A percentile compares a stretch with the other conserved stretches of the same genome.
These are phyloP conservation scores for Pseudogymnoascus sp. DNA, from an alignment of 2,329 filamentous ascomycete species.

Conservation along the genomic window DNA sequence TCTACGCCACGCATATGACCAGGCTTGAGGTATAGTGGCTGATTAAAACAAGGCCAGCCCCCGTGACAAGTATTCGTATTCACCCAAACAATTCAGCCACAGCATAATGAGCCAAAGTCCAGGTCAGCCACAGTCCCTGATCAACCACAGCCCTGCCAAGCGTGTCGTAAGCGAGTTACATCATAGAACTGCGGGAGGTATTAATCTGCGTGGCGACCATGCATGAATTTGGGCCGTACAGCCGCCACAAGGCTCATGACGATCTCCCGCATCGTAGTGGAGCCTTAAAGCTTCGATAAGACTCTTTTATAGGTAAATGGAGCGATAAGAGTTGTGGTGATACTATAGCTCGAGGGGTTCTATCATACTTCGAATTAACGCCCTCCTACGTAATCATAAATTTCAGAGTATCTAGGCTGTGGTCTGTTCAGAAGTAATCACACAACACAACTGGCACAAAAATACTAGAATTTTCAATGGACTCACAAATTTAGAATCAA, in stretches of 20 bases:
- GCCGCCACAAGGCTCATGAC: constrained; percentile 5
- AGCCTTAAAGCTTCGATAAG: constrained; percentile 17
- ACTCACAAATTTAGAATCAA: too few species aligned
- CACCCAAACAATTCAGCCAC: too few species aligned
- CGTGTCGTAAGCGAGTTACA: not conserved
- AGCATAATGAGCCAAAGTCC: not conserved
- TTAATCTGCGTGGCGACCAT: not conserved
- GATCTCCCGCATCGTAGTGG: constrained; percentile 1
- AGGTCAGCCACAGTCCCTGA: not conserved
- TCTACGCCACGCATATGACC: not conserved
- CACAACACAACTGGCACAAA: too few species aligned
- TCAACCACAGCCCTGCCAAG: not conserved
- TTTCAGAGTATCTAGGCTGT: constrained; percentile 15
- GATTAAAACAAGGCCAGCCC: not conserved
- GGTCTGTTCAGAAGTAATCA: too few species aligned
- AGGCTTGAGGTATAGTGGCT: not conserved
- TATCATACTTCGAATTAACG: constrained; percentile 14
- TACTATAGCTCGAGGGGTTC: constrained; percentile 14
- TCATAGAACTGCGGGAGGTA: not conserved
- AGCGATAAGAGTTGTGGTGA: constrained; percentile 18
- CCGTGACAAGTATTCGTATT: too few species aligned
- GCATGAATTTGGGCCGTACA: constrained; percentile 6
- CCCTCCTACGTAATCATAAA: constrained; percentile 13
- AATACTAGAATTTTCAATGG: too few species aligned
- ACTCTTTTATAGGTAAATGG: constrained; percentile 17